Percentiles rank a stretch among this genome's conserved stretches.
phyloP scores from a whole-genome alignment of 2,329 filamentous ascomycete genomes.

The Penicillium aurantiogriseum region DNA sequence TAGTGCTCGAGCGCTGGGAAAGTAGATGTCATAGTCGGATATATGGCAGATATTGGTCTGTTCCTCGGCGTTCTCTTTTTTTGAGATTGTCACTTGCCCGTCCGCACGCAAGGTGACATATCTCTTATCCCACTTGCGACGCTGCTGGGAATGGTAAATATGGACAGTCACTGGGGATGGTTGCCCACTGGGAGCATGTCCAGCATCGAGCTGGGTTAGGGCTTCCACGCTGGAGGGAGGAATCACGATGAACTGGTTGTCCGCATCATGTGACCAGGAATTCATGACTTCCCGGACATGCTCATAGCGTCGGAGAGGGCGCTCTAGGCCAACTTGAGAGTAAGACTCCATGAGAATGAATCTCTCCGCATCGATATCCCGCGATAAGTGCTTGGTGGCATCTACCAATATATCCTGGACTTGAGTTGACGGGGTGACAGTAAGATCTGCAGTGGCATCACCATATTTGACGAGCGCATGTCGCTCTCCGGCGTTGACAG shows the following conservation, averaged over 20 bases:
- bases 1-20: slow-evolving; percentile 65
- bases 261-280: slow-evolving; percentile 81
- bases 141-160: slow-evolving; percentile 76
- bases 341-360: slow-evolving; percentile 79
- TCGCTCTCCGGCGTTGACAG: slow-evolving; percentile 75
- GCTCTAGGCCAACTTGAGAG: slow-evolving; percentile 70
- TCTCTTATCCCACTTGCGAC: slow-evolving; percentile 85
- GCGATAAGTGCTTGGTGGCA: slow-evolving; percentile 62
- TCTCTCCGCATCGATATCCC: slow-evolving; percentile 61
- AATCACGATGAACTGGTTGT: slow-evolving; percentile 71
- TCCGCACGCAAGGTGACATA: slow-evolving; percentile 70
- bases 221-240: slow-evolving; percentile 55
- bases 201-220: slow-evolving; percentile 56
- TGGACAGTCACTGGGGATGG: slow-evolving; percentile 67
- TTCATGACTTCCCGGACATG: slow-evolving; percentile 83
- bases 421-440: slow-evolving; percentile 72
- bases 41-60: slow-evolving; percentile 73
- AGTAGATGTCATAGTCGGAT: slow-evolving; percentile 90
- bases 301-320: slow-evolving; percentile 82
- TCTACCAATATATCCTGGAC: slow-evolving; percentile 69
- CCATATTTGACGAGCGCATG: slow-evolving; percentile 71
- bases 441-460: slow-evolving; percentile 67
- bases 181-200: slow-evolving; percentile 61
- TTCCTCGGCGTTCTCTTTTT: slow-evolving; percentile 70
- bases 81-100: slow-evolving; percentile 70